These are phyloP conservation scores for Kazachstania sp. DNA, from an alignment of 1,139 yeast species.

Conservation along the genomic window DNA sequence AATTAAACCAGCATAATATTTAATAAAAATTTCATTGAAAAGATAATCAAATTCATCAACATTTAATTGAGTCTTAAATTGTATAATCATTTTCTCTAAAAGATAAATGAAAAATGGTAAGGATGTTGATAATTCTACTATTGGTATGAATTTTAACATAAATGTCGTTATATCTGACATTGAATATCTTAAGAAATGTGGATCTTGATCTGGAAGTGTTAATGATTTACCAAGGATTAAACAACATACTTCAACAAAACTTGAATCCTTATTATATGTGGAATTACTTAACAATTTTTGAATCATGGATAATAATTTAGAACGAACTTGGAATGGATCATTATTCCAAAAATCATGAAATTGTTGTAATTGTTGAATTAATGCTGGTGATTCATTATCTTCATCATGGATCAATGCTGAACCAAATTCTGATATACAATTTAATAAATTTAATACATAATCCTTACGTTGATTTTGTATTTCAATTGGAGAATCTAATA, in stretches of 20 bases:
- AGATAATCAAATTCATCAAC: conserved; percentile 25
- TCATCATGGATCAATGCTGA: conserved; percentile 57
- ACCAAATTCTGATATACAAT: conserved; percentile 59
- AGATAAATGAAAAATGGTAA: conserved; percentile 27
- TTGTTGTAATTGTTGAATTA: conserved; percentile 26
- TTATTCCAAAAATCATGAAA: conserved; percentile 27
- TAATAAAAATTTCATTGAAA: conserved; percentile 23
- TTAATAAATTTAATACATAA: conserved; percentile 46
- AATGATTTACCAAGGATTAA: conserved; percentile 27
- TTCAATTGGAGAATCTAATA: conserved; percentile 13
- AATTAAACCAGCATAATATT: conserved; percentile 14
- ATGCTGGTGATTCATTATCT: conserved; percentile 36
- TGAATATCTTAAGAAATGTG: conserved; percentile 24
- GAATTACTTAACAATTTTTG: conserved; percentile 16
- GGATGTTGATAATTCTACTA: conserved; percentile 18
- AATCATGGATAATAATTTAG: conserved; percentile 31
- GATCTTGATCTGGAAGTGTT: conserved; percentile 23
- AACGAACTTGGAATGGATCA: conserved; percentile 37
- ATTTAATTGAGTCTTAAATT: conserved; percentile 17
- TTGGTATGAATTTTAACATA: conserved; percentile 15
- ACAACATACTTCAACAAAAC: conserved; percentile 27
- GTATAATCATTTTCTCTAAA: conserved; percentile 21
- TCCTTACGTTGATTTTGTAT: conserved; percentile 14
- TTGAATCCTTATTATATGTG: conserved; percentile 18
- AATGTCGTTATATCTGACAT: conserved; percentile 26